Conservation (phyloP, 2,329 filamentous ascomycete genomes). For the Colletotrichum chrysophilum region DNA sequence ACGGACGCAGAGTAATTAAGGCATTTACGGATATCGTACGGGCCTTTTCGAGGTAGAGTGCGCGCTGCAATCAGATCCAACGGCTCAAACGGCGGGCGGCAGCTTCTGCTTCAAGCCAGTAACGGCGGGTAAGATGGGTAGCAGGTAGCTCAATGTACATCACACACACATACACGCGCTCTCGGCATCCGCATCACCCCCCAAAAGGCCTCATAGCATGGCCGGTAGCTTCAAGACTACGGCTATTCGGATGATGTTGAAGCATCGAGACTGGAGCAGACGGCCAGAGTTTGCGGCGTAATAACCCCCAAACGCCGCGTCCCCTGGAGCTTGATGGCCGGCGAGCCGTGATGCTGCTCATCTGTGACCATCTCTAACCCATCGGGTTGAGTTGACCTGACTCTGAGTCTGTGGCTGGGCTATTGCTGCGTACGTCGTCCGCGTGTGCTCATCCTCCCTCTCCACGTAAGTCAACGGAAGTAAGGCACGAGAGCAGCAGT, state of each 20-base stretch:
- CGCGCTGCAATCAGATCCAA: neutral
- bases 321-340: neutral
- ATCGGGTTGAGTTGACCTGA: neutral
- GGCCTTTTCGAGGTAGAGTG: neutral
- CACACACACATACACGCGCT: neutral
- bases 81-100: neutral
- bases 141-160: slow-evolving; percentile 5
- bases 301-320: neutral
- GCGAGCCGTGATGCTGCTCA: neutral
- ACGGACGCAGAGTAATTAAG: neutral
- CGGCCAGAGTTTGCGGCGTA: neutral
- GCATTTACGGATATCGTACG: neutral
- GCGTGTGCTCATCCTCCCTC: neutral
- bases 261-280: neutral
- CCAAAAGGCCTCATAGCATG: neutral
- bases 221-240: neutral
- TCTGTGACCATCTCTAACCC: neutral
- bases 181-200: neutral
- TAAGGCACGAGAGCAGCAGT: neutral
- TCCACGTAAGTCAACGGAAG: neutral
- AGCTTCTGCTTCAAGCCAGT: neutral
- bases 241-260: neutral
- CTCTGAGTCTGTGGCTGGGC: neutral
- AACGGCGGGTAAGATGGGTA: neutral
- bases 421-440: neutral